A percentile compares a stretch with the other conserved stretches of the same genome.
Conservation (phyloP, 768 basidiomycete species). For the Lentinula boryana region DNA sequence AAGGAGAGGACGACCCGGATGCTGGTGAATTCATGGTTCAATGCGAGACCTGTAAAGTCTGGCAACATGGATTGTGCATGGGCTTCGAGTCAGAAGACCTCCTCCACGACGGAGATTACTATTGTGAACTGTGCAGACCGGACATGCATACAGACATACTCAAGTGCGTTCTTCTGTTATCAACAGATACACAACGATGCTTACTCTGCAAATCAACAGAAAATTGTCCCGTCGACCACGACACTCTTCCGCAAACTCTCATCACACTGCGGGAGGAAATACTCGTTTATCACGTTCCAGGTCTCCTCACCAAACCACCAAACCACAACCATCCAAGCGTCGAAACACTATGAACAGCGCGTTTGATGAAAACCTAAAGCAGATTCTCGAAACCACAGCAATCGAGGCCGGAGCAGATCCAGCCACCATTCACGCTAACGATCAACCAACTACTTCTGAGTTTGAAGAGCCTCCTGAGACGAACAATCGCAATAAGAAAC, state of each 20-base stretch:
- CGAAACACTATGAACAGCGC: constrained; percentile 97
- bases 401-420: constrained; percentile 54
- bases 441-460: constrained; percentile 31
- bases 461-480: constrained; percentile 44
- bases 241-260: constrained; percentile 59
- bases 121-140: constrained; percentile 90
- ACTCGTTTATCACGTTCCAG: constrained; percentile 71
- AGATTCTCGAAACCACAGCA: constrained; percentile 68
- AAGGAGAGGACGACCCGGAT: constrained; percentile 67
- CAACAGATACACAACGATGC: background rate
- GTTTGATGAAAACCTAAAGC: constrained; percentile 84
- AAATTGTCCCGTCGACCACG: constrained; percentile 47
- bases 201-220: constrained; percentile 26
- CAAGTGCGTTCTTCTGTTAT: constrained; percentile 46
- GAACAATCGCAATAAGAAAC: constrained; percentile 49
- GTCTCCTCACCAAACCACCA: constrained; percentile 48
- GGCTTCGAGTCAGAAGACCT: constrained; percentile 78
- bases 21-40: constrained; percentile 97
- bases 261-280: constrained; percentile 36
- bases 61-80: constrained; percentile 98
- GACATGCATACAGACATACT: constrained; percentile 78
- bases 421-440: constrained; percentile 20
- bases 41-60: constrained; percentile 94
- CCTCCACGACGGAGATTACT: constrained; percentile 77
- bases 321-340: constrained; percentile 67